Percentiles rank a stretch among this genome's conserved stretches.
phyloP scores from a whole-genome alignment of 352 stramenopile species.

The Phytophthora foliorum region DNA sequence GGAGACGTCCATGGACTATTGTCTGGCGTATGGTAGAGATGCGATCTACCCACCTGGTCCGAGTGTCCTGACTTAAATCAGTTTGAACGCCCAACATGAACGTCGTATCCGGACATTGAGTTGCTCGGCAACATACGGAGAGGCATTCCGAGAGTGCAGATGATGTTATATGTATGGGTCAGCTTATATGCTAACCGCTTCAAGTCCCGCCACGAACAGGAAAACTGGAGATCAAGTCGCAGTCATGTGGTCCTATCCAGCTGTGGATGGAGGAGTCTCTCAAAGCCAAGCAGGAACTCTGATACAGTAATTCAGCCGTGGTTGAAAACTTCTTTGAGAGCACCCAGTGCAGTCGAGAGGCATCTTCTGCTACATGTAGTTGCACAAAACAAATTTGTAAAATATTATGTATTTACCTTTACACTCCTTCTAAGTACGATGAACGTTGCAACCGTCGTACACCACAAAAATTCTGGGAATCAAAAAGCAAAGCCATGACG shows the following conservation, averaged over 20 bases:
- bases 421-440: no score
- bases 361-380: neutral
- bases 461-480: no score
- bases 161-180: neutral
- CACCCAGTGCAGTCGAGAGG: neutral
- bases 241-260: neutral
- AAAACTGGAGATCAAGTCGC: neutral
- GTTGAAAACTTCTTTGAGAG: neutral
- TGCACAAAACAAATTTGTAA: neutral
- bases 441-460: no score
- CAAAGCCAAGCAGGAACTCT: no score
- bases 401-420: no score
- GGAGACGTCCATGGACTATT: neutral
- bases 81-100: neutral
- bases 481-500: no score
- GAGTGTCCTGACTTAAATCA: neutral
- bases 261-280: neutral
- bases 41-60: neutral
- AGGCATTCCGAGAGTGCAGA: neutral
- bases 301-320: neutral
- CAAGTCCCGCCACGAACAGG: neutral
- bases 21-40: neutral
- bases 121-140: neutral
- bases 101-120: neutral
- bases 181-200: neutral